Evolutionary conservation across 2,329 filamentous ascomycete species (phyloP).

Genomic region (Cephalotrichum gorgonifer): DNA sequence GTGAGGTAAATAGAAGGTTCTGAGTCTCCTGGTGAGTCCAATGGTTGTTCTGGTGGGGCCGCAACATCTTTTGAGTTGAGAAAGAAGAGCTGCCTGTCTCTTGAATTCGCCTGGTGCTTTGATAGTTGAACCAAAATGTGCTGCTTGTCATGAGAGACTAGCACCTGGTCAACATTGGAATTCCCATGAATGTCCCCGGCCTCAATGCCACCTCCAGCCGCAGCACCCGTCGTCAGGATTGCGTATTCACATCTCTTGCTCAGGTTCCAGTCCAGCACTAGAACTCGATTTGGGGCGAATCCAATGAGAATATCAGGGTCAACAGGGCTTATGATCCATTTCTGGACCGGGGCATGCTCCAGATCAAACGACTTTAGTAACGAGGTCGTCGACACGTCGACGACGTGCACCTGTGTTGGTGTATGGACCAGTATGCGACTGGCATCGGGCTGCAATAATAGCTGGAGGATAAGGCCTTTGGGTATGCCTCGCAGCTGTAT

Average conservation of each 20-base stretch:
- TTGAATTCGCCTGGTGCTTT: background rate
- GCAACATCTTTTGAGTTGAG: background rate
- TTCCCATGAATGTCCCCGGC: too few species aligned
- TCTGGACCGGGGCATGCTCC: background rate
- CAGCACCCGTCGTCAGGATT: background rate
- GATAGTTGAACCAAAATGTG: conserved; percentile 7
- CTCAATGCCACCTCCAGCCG: too few species aligned
- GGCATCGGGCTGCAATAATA: conserved; percentile 8
- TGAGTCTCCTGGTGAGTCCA: conserved; percentile 7
- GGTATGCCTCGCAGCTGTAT: background rate
- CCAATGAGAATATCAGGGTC: conserved; percentile 10
- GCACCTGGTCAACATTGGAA: conserved; percentile 4
- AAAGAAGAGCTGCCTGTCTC: background rate
- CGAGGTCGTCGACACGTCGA: background rate
- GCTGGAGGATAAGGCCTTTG: conserved; percentile 10
- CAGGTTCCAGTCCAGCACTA: conserved; percentile 6
- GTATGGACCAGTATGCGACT: conserved; percentile 1
- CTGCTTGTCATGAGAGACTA: conserved; percentile 11
- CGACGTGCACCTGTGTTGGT: background rate
- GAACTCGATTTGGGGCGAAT: conserved; percentile 1
- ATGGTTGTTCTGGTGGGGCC: background rate
- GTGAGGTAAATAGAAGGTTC: conserved; percentile 8
- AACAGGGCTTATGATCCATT: conserved; percentile 12
- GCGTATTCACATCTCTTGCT: background rate
- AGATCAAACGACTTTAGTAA: conserved; percentile 3